Conservation (phyloP, 2,329 filamentous ascomycete species). For the Colletotrichum sp. region DNA sequence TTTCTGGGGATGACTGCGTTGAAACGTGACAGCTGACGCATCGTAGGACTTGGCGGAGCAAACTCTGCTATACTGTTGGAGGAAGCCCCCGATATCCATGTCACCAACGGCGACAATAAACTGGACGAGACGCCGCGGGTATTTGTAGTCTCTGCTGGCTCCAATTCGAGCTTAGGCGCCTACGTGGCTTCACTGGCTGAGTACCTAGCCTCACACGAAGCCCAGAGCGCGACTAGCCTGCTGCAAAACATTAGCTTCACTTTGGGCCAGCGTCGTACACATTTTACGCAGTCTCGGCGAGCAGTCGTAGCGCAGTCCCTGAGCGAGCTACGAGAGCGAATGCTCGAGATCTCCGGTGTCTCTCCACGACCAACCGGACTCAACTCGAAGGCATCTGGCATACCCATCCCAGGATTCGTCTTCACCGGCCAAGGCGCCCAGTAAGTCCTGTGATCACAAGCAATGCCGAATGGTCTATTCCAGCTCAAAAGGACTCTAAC, state of each 20-base stretch:
- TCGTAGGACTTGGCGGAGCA: slow-evolving; percentile 26
- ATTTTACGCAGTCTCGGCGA: slow-evolving; percentile 22
- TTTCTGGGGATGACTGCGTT: neutral
- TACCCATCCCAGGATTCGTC: slow-evolving; percentile 20
- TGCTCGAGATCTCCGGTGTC: neutral
- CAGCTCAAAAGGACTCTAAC: slow-evolving; percentile 13
- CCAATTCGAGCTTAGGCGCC: slow-evolving; percentile 19
- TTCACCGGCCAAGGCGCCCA: slow-evolving; percentile 41
- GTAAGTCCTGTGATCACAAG: slow-evolving; percentile 21
- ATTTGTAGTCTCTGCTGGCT: slow-evolving; percentile 21
- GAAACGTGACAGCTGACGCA: neutral
- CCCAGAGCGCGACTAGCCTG: neutral
- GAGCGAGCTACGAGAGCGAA: slow-evolving; percentile 8
- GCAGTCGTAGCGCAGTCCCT: neutral
- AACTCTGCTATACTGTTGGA: slow-evolving; percentile 26
- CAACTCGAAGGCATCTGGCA: neutral
- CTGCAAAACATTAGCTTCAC: slow-evolving; percentile 28
- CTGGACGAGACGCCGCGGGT: neutral
- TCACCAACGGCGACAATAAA: neutral
- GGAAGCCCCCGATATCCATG: neutral
- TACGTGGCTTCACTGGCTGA: slow-evolving; percentile 26
- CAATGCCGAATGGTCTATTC: neutral
- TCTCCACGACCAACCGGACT: neutral
- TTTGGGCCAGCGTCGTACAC: slow-evolving; percentile 31
- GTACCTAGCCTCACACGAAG: slow-evolving; percentile 19